Conservation (phyloP, 345 rosid species). For the Syzygium oleosum region DNA sequence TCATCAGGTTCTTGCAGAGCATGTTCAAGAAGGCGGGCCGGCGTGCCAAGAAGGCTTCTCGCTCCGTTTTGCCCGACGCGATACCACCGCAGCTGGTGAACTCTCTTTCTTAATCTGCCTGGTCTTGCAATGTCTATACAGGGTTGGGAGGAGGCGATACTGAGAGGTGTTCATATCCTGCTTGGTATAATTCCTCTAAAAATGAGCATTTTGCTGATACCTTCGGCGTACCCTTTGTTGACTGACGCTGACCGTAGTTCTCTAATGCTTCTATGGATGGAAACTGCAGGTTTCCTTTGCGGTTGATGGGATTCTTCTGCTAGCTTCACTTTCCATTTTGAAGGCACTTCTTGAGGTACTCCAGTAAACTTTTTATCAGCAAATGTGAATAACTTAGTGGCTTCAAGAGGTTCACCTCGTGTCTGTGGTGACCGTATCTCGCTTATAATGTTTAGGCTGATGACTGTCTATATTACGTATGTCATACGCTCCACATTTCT, state of each 20-base stretch:
- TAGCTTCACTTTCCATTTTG: conserved; percentile 56
- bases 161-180: background rate
- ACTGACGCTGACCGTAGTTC: background rate
- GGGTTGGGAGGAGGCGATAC: background rate
- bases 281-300: conserved; percentile 61
- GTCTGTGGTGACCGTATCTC: background rate
- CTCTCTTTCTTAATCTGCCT: background rate
- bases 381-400: background rate
- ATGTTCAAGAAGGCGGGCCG: conserved; percentile 55
- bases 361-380: background rate
- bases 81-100: conserved; percentile 63
- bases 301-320: conserved; percentile 68
- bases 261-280: background rate
- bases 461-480: background rate
- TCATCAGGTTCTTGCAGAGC: conserved; percentile 51
- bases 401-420: background rate
- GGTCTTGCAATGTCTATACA: background rate
- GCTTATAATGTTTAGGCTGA: background rate
- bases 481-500: background rate
- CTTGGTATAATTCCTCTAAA: background rate
- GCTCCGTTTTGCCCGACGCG: conserved; percentile 49
- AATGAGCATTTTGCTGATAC: background rate
- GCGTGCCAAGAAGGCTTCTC: conserved; percentile 68
- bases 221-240: background rate
- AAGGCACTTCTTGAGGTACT: conserved; percentile 74